phyloP scores from a whole-genome alignment of 257 asterid species.

The Thymus mandschuricus region DNA sequence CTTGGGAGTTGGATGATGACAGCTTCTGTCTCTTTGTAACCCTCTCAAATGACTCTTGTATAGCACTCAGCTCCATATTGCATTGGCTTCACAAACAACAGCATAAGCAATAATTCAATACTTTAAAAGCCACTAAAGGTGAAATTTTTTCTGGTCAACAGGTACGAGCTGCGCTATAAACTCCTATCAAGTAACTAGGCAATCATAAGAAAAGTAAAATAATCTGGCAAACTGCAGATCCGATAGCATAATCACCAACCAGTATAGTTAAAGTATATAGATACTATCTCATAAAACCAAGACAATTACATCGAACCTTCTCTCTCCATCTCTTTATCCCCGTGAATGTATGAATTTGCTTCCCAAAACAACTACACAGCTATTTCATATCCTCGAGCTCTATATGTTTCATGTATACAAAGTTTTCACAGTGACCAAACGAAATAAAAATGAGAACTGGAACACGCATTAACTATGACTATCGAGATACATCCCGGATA shows the following conservation, averaged over 20 bases:
- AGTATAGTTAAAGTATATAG: constrained; percentile 2
- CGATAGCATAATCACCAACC: background rate
- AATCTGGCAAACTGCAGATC: background rate
- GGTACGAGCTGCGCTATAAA: background rate
- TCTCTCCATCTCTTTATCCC: background rate
- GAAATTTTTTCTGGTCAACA: background rate
- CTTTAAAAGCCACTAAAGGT: background rate
- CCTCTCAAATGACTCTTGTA: constrained; percentile 59
- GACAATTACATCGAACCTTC: constrained; percentile 10
- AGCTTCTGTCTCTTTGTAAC: constrained; percentile 59
- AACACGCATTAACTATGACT: background rate
- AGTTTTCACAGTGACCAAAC: background rate
- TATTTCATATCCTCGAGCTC: constrained; percentile 11
- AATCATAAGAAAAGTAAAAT: background rate
- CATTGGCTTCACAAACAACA: constrained; percentile 27
- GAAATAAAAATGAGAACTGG: background rate
- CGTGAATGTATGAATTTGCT: background rate
- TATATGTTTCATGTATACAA: constrained; percentile 10
- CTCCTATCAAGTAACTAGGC: background rate
- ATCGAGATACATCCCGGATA: background rate
- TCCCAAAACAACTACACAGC: background rate
- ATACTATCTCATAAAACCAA: background rate
- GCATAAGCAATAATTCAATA: background rate
- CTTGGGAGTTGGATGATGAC: constrained; percentile 50
- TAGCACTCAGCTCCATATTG: constrained; percentile 49